Percentiles rank a stretch among this genome's conserved stretches.
phyloP scores from a whole-genome alignment of 2,329 filamentous ascomycete genomes.

The Neofusicoccum sp. region DNA sequence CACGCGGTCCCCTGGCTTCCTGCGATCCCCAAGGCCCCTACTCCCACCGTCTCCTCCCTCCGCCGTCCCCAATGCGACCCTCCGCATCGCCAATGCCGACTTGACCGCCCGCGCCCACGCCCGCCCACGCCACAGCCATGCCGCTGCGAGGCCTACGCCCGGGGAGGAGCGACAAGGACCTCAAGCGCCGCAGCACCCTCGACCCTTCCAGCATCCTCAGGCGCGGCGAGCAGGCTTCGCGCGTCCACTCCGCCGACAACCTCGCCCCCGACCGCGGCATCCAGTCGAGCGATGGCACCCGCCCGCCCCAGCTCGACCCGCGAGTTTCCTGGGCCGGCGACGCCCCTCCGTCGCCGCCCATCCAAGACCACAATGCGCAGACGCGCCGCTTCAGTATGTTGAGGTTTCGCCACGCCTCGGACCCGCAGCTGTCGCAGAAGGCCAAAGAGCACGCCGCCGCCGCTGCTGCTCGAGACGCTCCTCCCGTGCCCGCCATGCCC shows the following conservation, averaged over 20 bases:
- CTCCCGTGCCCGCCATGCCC: conserved; percentile 46
- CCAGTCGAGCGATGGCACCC: conserved; percentile 39
- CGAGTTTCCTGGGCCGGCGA: conserved; percentile 30
- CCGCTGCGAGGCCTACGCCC: conserved; percentile 42
- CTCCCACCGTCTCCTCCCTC: conserved; percentile 10
- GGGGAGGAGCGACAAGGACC: conserved; percentile 43
- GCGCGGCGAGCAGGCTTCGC: conserved; percentile 34
- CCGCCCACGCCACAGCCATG: conserved; percentile 36
- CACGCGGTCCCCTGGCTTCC: conserved; percentile 23
- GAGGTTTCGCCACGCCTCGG: conserved; percentile 88
- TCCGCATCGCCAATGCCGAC: conserved; percentile 20
- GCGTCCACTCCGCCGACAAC: conserved; percentile 31
- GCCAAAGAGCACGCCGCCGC: conserved; percentile 69
- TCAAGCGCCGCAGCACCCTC: conserved; percentile 48
- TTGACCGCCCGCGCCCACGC: conserved; percentile 18
- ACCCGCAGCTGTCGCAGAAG: conserved; percentile 79
- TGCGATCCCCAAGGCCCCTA: conserved; percentile 11
- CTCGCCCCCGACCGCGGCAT: conserved; percentile 29
- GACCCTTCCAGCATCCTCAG: conserved; percentile 43
- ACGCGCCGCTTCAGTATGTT: conserved; percentile 67
- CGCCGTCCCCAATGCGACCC: conserved; percentile 9
- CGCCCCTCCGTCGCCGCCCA: conserved; percentile 34
- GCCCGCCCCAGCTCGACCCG: conserved; percentile 28
- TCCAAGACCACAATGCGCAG: conserved; percentile 40
- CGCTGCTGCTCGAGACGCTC: conserved; percentile 46